Base-by-base conservation (phyloP, 148 eudicot genomes). In the Linanthus parryae region DNA sequence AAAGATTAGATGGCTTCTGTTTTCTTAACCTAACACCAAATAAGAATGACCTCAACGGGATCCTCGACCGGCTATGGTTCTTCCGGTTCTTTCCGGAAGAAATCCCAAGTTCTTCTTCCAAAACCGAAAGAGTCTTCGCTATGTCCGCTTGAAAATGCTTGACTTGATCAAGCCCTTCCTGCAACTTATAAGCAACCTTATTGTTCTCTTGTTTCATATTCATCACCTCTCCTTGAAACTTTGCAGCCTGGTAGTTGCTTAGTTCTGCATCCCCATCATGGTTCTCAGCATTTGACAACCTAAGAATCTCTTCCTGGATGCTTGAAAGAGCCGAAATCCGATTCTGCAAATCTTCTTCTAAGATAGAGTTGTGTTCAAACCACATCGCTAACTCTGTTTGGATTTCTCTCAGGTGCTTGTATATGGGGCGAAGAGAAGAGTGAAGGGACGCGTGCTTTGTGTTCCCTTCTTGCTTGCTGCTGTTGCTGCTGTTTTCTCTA, bases 191-290 rank as follows among this genome's bases (percentile, higher is more conserved):
- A 0, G 81, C 81, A 19, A 88, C 81, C 50, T 84, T 77, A 55
- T 68, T 72, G 62, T 84, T 88, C 64, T 88, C 94, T 22, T 76
- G 85, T 50, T 74, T 88, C 96, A 88, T 84, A 57, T 84, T 84
- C 40, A 76, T 34, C 41, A 88, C 49, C 64, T 84, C 96, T 33
- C 96, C 96, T 34, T 81, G 88, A 58, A 88, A 88, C 73, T 76
- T 84, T 10, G 88, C 94, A 21, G 86, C 81, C 50, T 81, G 72
- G 38, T 69, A 74, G 38, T 66, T 58, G 33, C 57, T 58, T 19
- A 88, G 69, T 49, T 56, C 79, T 10, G 31, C 25, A 17, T 65
- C 73, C 25, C 41, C 60, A 4, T 36, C 61, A 50, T 49, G 66
- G 18, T 57, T 29, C 8, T 61, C 68, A 2, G 45, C 61, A 56